Base-by-base conservation (phyloP, 1,284 basidiomycete genomes). In the Jaminaea rosea region DNA sequence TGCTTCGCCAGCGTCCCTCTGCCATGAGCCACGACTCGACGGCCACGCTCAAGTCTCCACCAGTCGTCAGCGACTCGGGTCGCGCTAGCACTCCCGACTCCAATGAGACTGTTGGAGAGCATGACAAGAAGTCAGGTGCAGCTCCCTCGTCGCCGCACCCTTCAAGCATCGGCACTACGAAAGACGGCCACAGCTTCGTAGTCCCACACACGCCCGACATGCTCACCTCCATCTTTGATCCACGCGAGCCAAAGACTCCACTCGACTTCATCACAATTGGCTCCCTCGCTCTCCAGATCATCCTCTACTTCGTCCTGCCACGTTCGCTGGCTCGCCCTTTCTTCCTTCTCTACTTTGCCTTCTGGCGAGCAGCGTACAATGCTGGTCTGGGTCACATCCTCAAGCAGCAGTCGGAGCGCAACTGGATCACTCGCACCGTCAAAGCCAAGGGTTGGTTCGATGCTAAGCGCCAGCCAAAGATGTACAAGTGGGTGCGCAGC, bases 171-270 rank as follows among this genome's bases (percentile, higher is more conserved):
- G 39, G 39, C 39, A 15, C 13, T 11, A 42, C 39, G 24, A 42
- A 42, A 23, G 39, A 42, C 17, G 39, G 39, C 4, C 39, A 42
- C 7, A 91, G 94, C 10, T 98, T 98, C 74, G 82, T 83, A 49
- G 91, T 97, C 31, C 93, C 93, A 8, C 86, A 88, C 37, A 98
- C 94, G 0, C 88, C 94, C 72, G 90, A 94, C 73, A 90, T 97
- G 53, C 76, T 98, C 53, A 90, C 90, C 3, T 86, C 86, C 6
- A 80, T 98, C 23, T 87, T 94, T 71, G 82, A 91, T 70, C 94
- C 92, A 2, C 79, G 82, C 4, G 84, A 88, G 65, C 85, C 85
- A 3, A 96, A 96, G 74, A 92, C 90, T 29, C 86, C 92, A 60
- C 78, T 98, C 48, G 93, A 97, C 75, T 75, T 93, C 19, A 76